Evolutionary conservation across 805 yeast genomes (phyloP).

Genomic region (Allodekkera sacchari): DNA sequence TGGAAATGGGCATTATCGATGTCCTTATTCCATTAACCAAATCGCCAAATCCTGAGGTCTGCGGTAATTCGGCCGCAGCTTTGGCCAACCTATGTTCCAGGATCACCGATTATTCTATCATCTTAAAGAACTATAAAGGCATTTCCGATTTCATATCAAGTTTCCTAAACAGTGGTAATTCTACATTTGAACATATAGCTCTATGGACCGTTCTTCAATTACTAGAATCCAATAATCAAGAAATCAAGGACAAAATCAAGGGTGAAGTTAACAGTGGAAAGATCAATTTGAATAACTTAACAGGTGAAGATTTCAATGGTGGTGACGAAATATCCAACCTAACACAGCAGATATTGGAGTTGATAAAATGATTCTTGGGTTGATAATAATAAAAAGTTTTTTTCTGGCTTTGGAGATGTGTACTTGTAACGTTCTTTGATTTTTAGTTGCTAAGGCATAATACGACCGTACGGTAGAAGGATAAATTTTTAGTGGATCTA

Average conservation of each 20-base stretch:
- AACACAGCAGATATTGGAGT: slow-evolving; percentile 28
- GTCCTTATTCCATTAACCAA: slow-evolving; percentile 88
- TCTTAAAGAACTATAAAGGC: slow-evolving; percentile 84
- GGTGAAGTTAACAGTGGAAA: slow-evolving; percentile 24
- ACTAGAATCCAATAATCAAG: slow-evolving; percentile 73
- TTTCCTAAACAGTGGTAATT: slow-evolving; percentile 74
- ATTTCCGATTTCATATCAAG: slow-evolving; percentile 74
- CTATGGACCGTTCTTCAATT: slow-evolving; percentile 93
- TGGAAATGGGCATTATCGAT: slow-evolving; percentile 76
- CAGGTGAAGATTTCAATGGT: slow-evolving; percentile 27
- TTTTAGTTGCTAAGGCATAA: no score
- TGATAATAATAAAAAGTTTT: no score
- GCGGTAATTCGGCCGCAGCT: slow-evolving; percentile 98
- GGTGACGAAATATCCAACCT: slow-evolving; percentile 29
- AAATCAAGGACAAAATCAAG: slow-evolving; percentile 35
- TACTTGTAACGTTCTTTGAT: no score
- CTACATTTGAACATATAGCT: slow-evolving; percentile 96
- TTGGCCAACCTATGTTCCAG: slow-evolving; percentile 91
- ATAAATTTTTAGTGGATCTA: no score
- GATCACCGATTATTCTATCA: slow-evolving; percentile 72
- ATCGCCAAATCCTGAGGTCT: slow-evolving; percentile 85
- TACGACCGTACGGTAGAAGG: no score
- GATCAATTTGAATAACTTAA: slow-evolving; percentile 24
- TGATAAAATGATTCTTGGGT: slow-evolving; percentile 25
- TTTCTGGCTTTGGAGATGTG: no score